Percentiles rank a stretch among this genome's conserved stretches.
These are phyloP conservation scores for Castanea sativa DNA, from an alignment of 306 rosid species.

Conservation along the genomic window DNA sequence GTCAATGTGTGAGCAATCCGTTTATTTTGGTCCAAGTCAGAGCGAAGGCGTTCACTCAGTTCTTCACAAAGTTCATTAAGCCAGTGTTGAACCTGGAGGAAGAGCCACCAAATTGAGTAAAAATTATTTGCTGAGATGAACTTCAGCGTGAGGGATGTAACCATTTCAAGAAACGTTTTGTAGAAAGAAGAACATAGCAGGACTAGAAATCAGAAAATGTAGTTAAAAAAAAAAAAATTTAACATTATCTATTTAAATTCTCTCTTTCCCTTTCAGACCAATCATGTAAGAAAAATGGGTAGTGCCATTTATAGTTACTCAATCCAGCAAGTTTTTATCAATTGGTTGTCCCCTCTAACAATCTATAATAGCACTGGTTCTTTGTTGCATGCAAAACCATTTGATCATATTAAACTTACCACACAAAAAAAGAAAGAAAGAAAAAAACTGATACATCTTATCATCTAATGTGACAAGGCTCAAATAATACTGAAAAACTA, in stretches of 20 bases:
- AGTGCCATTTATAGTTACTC: no score
- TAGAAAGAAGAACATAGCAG: not conserved
- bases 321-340: not conserved
- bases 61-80: constrained; percentile 84
- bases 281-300: no score
- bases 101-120: constrained; percentile 16
- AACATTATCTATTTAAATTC: not conserved
- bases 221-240: not conserved
- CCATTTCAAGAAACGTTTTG: not conserved
- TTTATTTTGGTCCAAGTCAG: constrained; percentile 79
- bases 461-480: not conserved
- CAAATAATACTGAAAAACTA: not conserved
- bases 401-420: not conserved
- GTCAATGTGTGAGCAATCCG: constrained; percentile 81
- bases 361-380: not conserved
- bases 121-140: constrained; percentile 1
- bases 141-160: not conserved
- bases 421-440: not conserved
- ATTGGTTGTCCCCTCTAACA: not conserved
- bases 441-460: not conserved
- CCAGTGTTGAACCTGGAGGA: constrained; percentile 77
- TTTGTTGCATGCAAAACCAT: not conserved
- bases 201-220: not conserved
- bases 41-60: constrained; percentile 71
- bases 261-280: not conserved